phyloP scores from a whole-genome alignment of 1,139 yeast genomes.

The Kluyveromyces sp. region DNA sequence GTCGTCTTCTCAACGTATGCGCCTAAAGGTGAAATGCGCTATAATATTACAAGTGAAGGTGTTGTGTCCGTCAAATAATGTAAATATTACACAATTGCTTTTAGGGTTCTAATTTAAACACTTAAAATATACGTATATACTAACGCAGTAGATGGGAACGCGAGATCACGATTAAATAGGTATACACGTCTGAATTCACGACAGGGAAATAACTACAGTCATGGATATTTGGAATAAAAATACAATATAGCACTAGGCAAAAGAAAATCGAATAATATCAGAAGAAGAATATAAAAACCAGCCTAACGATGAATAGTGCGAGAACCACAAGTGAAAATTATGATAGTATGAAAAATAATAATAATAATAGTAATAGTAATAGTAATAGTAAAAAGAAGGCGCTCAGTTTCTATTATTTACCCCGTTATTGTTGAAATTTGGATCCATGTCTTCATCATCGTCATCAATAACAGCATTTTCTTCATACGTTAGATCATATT shows the following conservation, averaged over 20 bases:
- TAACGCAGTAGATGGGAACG: too few species aligned
- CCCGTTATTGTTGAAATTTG: background rate
- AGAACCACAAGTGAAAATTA: too few species aligned
- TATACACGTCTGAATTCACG: too few species aligned
- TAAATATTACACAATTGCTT: background rate
- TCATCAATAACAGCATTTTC: constrained; percentile 31
- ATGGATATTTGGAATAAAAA: too few species aligned
- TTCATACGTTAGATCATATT: constrained; percentile 39
- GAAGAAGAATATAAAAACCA: too few species aligned
- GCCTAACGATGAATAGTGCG: too few species aligned
- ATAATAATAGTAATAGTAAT: background rate
- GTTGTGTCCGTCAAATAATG: constrained; percentile 15
- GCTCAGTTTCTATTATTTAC: background rate
- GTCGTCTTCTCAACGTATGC: constrained; percentile 35
- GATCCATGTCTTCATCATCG: constrained; percentile 11
- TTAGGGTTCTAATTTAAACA: background rate
- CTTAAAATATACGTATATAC: too few species aligned
- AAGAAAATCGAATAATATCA: too few species aligned
- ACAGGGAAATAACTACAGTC: too few species aligned
- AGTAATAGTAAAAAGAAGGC: background rate
- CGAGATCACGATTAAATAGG: too few species aligned
- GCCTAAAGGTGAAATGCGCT: constrained; percentile 20
- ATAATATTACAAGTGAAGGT: constrained; percentile 28
- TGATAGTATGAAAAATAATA: background rate
- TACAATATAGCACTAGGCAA: too few species aligned